Evolutionary conservation across 495 filamentous ascomycete genomes (phyloP).

Genomic region (Penicillium longicatenatum): DNA sequence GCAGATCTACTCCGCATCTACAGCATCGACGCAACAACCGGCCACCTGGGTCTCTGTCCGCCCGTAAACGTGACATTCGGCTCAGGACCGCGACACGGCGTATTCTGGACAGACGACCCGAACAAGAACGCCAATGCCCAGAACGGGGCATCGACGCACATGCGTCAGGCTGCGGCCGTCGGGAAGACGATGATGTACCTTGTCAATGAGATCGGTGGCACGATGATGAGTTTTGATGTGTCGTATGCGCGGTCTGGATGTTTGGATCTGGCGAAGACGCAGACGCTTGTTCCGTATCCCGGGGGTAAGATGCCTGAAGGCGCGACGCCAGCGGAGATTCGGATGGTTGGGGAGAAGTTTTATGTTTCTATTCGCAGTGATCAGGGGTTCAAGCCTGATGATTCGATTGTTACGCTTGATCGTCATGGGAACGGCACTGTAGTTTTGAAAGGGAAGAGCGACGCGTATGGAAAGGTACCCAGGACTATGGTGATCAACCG

Average conservation of each 20-base stretch:
- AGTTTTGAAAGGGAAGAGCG: conserved; percentile 48
- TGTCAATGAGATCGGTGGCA: conserved; percentile 62
- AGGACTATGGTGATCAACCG: conserved; percentile 68
- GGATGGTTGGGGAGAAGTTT: conserved; percentile 24
- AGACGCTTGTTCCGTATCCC: conserved; percentile 35
- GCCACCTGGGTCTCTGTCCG: conserved; percentile 28
- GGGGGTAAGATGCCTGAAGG: conserved; percentile 28
- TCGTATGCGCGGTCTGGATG: conserved; percentile 50
- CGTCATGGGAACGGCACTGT: conserved; percentile 48
- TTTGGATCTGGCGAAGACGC: conserved; percentile 40
- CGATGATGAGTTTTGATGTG: conserved; percentile 59
- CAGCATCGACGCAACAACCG: conserved; percentile 47
- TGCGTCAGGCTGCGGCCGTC: conserved; percentile 28
- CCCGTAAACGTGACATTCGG: conserved; percentile 43
- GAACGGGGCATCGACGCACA: conserved; percentile 2
- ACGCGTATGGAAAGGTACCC: conserved; percentile 61
- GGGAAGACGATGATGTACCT: conserved; percentile 57
- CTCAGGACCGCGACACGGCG: conserved; percentile 67
- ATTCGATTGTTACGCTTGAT: conserved; percentile 37
- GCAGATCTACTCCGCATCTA: conserved; percentile 70
- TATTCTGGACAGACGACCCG: conserved; percentile 49
- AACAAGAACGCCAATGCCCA: conserved; percentile 3
- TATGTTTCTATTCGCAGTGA: conserved; percentile 50
- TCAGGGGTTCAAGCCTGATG: conserved; percentile 32
- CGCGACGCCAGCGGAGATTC: conserved; percentile 43